Conservation (phyloP, 1,284 basidiomycete genomes). For the Fomitopsis palustris region DNA sequence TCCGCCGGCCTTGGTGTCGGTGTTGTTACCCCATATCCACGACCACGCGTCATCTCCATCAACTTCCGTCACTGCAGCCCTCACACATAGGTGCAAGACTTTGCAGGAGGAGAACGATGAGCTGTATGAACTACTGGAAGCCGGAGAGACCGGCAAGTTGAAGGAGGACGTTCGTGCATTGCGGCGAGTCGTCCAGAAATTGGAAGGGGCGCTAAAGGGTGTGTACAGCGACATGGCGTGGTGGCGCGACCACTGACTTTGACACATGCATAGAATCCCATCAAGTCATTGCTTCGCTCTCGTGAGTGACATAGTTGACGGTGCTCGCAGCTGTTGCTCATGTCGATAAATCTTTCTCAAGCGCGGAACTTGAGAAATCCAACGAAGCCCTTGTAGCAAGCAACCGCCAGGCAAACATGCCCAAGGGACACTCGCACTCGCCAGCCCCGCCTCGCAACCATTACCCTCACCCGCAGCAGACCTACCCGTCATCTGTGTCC, state of each 20-base stretch:
- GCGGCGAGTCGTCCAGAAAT: conserved; percentile 56
- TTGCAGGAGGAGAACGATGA: conserved; percentile 84
- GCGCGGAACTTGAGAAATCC: conserved; percentile 66
- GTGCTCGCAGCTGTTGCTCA: background rate
- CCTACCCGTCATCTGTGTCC: conserved; percentile 7
- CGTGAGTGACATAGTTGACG: conserved; percentile 45
- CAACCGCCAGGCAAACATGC: conserved; percentile 34
- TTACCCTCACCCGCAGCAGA: conserved; percentile 25
- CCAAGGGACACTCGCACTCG: conserved; percentile 35
- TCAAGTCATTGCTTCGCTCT: conserved; percentile 60
- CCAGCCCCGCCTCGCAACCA: conserved; percentile 34
- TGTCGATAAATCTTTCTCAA: conserved; percentile 13
- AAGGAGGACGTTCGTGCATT: conserved; percentile 77
- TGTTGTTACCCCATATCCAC: conserved; percentile 63
- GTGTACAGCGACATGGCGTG: conserved; percentile 21
- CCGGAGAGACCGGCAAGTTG: conserved; percentile 66
- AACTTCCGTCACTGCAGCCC: conserved; percentile 61
- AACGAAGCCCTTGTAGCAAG: conserved; percentile 54
- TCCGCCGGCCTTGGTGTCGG: conserved; percentile 62
- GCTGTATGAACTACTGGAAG: conserved; percentile 62
- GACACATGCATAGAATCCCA: conserved; percentile 58
- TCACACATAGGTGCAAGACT: conserved; percentile 64
- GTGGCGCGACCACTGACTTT: background rate
- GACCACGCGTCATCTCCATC: conserved; percentile 37
- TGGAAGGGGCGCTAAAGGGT: conserved; percentile 76